Conservation (phyloP, 192 early-diverging fungal species). For the Umbelopsis sp. region DNA sequence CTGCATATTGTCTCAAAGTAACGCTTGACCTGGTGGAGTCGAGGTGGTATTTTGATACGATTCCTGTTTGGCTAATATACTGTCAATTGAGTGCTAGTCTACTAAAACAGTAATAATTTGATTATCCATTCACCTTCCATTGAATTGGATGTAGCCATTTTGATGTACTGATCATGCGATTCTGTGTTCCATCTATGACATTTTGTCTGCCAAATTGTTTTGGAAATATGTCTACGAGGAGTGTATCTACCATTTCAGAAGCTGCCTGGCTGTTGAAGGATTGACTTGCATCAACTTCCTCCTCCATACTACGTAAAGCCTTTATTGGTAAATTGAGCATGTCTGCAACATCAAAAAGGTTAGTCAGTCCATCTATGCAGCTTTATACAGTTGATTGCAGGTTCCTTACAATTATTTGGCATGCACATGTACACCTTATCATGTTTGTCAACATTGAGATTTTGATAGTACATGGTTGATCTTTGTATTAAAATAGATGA, state of each 20-base stretch:
- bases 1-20: constrained; percentile 16
- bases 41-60: neutral
- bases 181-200: neutral
- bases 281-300: neutral
- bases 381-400: too few species aligned
- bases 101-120: too few species aligned
- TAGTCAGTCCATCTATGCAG: neutral
- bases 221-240: neutral
- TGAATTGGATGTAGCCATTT: neutral
- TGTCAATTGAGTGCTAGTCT: too few species aligned
- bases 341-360: neutral
- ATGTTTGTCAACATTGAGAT: neutral
- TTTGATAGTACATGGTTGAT: neutral
- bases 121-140: neutral
- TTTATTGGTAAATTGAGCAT: neutral
- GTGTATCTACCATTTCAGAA: neutral
- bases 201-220: neutral
- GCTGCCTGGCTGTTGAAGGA: neutral
- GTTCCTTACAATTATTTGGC: neutral
- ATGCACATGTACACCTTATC: neutral
- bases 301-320: neutral
- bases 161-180: too few species aligned
- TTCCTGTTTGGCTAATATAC: neutral
- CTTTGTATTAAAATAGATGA: neutral
- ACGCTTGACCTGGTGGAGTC: neutral